These are phyloP conservation scores for Lotus japonicus DNA, from an alignment of 306 rosid species.

Conservation along the genomic window DNA sequence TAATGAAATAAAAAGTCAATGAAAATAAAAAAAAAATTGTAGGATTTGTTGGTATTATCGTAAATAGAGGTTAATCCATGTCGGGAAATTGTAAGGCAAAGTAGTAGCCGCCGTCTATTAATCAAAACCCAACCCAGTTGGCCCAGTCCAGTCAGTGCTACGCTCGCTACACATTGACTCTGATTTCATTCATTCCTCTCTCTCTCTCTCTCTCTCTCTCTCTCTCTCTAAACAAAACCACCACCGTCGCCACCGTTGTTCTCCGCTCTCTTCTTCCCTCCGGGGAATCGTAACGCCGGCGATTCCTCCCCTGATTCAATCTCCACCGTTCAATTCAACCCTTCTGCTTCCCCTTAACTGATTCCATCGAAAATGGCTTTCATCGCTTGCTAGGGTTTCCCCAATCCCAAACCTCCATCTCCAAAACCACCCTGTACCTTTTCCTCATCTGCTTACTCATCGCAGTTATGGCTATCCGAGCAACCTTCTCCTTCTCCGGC, in stretches of 20 bases:
- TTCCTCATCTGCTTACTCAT: constrained; percentile 27
- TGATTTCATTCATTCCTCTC: no score
- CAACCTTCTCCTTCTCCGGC: constrained; percentile 69
- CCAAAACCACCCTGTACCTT: constrained; percentile 40
- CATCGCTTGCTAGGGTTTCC: constrained; percentile 37
- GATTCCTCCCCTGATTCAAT: not conserved
- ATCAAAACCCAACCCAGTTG: no score
- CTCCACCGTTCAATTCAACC: constrained; percentile 31
- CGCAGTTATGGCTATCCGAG: constrained; percentile 63
- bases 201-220: no score
- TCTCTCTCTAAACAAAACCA: not conserved
- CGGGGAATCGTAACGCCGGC: constrained; percentile 9
- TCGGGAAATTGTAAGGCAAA: no score
- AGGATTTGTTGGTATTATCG: no score
- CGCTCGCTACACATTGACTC: no score
- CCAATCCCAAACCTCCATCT: not conserved
- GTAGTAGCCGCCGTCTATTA: no score
- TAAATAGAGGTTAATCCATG: no score
- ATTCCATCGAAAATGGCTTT: constrained; percentile 27
- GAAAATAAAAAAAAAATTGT: no score
- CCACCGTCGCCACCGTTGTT: no score
- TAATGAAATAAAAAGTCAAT: no score
- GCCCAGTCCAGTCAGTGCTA: no score
- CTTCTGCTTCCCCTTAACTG: constrained; percentile 20
- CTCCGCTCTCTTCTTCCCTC: not conserved